Percentiles rank a stretch among this genome's conserved stretches.
These are phyloP conservation scores for Diaporthe longicolla DNA, from an alignment of 2,329 filamentous ascomycete species.

Conservation along the genomic window DNA sequence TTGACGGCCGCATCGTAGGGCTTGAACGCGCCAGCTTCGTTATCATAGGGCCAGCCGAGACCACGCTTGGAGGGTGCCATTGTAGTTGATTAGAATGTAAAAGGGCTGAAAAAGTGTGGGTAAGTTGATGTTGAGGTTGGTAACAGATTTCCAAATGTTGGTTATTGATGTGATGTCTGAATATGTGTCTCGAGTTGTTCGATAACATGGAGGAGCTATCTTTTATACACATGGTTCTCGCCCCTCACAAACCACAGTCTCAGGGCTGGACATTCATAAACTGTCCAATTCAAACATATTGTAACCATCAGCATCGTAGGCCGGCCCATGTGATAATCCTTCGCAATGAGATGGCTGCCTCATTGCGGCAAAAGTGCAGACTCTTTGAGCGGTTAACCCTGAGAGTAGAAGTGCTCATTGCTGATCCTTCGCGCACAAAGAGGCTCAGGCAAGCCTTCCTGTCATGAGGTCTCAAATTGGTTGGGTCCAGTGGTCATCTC, in stretches of 20 bases:
- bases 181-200: neutral
- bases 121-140: neutral
- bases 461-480: slow-evolving; percentile 16
- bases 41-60: slow-evolving; percentile 38
- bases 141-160: neutral
- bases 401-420: neutral
- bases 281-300: neutral
- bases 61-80: slow-evolving; percentile 40
- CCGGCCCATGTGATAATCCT: slow-evolving; percentile 9
- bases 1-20: slow-evolving; percentile 28
- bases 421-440: neutral
- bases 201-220: neutral
- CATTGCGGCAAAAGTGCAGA: neutral
- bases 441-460: neutral
- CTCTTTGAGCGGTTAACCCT: neutral
- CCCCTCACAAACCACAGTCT: neutral
- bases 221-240: slow-evolving; percentile 1
- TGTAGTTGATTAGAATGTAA: neutral
- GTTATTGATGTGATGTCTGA: neutral
- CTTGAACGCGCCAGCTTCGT: slow-evolving; percentile 24
- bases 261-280: neutral
- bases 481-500: neutral
- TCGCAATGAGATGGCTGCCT: slow-evolving; percentile 7
- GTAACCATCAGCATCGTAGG: neutral
- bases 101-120: neutral